A percentile compares a stretch with the other conserved stretches of the same genome.
Evolutionary conservation across 2,329 filamentous ascomycete species (phyloP).

Genomic region (Rhexocercosporidium sp.): DNA sequence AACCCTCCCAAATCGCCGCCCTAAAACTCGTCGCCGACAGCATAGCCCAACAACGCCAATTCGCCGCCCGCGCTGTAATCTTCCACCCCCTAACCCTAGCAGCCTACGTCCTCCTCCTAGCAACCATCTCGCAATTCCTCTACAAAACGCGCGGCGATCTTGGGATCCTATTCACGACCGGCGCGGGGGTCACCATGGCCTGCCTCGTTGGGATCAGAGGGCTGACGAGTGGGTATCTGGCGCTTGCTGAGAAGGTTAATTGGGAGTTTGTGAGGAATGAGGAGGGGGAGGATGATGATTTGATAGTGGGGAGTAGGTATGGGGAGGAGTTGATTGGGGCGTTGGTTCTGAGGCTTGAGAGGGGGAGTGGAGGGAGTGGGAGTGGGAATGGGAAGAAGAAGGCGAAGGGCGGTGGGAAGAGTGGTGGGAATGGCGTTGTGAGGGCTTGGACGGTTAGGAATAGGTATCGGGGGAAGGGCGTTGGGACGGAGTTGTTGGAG

Average conservation of each 20-base stretch:
- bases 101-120: slow-evolving; percentile 51
- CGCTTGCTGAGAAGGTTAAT: slow-evolving; percentile 37
- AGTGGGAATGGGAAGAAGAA: slow-evolving; percentile 29
- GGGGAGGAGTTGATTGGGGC: slow-evolving; percentile 74
- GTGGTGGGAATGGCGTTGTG: slow-evolving; percentile 72
- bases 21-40: slow-evolving; percentile 80
- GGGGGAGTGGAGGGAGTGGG: slow-evolving; percentile 34
- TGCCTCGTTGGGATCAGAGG: slow-evolving; percentile 67
- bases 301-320: slow-evolving; percentile 69
- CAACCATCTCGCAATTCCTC: slow-evolving; percentile 49
- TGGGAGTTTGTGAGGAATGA: slow-evolving; percentile 36
- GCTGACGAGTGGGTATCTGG: slow-evolving; percentile 61
- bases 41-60: slow-evolving; percentile 80
- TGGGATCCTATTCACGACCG: slow-evolving; percentile 61
- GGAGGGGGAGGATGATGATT: slow-evolving; percentile 52
- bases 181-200: slow-evolving; percentile 65
- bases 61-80: slow-evolving; percentile 66
- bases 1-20: slow-evolving; percentile 68
- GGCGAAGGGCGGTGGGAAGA: slow-evolving; percentile 40
- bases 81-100: slow-evolving; percentile 63
- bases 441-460: slow-evolving; percentile 81
- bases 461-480: slow-evolving; percentile 71
- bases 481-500: slow-evolving; percentile 74
- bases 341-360: slow-evolving; percentile 69
- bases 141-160: slow-evolving; percentile 53